These are phyloP conservation scores for Fragaria ananassa DNA, from an alignment of 306 rosid genomes.

Conservation along the genomic window DNA sequence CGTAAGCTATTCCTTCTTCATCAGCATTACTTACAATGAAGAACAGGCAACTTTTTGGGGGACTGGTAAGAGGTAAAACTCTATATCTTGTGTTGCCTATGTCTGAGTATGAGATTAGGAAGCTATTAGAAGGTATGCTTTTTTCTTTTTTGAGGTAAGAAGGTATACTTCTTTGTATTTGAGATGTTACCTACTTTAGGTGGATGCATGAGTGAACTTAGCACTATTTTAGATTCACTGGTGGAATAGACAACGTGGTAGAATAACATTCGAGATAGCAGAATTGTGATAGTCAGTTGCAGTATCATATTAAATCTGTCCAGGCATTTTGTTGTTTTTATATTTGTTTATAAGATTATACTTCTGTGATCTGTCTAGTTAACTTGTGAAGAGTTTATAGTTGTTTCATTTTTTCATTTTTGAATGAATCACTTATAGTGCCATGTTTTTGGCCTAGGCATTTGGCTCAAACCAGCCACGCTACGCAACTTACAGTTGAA, in stretches of 20 bases:
- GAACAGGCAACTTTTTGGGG: background rate
- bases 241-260: background rate
- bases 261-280: background rate
- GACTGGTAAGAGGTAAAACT: background rate
- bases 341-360: background rate
- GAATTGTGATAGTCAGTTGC: background rate
- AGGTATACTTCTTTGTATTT: background rate
- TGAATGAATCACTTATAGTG: background rate
- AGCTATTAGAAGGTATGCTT: background rate
- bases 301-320: background rate
- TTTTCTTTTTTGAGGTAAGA: too few species aligned
- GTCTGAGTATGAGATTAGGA: slow-evolving; percentile 1
- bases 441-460: background rate
- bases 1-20: background rate
- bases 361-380: background rate
- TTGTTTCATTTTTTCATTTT: background rate
- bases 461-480: background rate
- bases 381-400: background rate
- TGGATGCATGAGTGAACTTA: slow-evolving; percentile 4
- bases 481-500: background rate
- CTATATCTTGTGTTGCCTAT: background rate
- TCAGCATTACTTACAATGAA: background rate
- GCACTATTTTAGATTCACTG: background rate
- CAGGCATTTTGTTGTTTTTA: background rate
- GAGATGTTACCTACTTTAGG: background rate